These are phyloP conservation scores for Komagataea norvegica DNA, from an alignment of 1,139 yeast genomes.

Conservation along the genomic window DNA sequence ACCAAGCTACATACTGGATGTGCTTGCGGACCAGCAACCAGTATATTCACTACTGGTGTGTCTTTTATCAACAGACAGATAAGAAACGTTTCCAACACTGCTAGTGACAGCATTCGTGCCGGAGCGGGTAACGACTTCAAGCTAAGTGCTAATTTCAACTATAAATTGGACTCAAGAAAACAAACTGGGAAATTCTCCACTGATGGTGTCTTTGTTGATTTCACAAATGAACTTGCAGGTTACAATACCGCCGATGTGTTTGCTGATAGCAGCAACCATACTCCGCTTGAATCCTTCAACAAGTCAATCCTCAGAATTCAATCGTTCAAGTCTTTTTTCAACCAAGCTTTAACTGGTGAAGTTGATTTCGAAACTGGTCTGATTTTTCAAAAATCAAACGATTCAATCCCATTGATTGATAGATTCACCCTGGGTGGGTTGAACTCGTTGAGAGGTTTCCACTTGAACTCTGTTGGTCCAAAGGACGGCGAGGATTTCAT, in stretches of 20 bases:
- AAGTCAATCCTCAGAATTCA: slow-evolving; percentile 24
- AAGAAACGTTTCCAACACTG: slow-evolving; percentile 21
- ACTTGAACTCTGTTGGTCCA: slow-evolving; percentile 71
- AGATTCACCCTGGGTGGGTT: slow-evolving; percentile 67
- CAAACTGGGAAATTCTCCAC: slow-evolving; percentile 26
- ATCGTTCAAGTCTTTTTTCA: slow-evolving; percentile 25
- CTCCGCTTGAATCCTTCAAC: slow-evolving; percentile 21
- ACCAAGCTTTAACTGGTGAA: slow-evolving; percentile 25
- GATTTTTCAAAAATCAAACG: slow-evolving; percentile 23
- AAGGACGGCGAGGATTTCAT: slow-evolving; percentile 37
- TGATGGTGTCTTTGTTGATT: slow-evolving; percentile 24
- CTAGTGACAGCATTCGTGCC: slow-evolving; percentile 23
- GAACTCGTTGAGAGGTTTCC: slow-evolving; percentile 73
- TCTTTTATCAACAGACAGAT: slow-evolving; percentile 27
- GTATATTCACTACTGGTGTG: slow-evolving; percentile 27
- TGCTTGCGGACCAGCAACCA: slow-evolving; percentile 11
- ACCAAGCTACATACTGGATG: slow-evolving; percentile 6
- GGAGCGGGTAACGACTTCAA: slow-evolving; percentile 29
- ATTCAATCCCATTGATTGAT: slow-evolving; percentile 33
- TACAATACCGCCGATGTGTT: slow-evolving; percentile 17
- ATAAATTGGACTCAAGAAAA: slow-evolving; percentile 27
- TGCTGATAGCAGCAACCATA: slow-evolving; percentile 9
- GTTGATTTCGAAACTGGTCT: slow-evolving; percentile 27
- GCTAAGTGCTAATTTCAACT: slow-evolving; percentile 26
- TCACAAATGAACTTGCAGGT: slow-evolving; percentile 28